Evolutionary conservation across 768 basidiomycete genomes (phyloP).

Genomic region (Leccinum olivaceopallidum): DNA sequence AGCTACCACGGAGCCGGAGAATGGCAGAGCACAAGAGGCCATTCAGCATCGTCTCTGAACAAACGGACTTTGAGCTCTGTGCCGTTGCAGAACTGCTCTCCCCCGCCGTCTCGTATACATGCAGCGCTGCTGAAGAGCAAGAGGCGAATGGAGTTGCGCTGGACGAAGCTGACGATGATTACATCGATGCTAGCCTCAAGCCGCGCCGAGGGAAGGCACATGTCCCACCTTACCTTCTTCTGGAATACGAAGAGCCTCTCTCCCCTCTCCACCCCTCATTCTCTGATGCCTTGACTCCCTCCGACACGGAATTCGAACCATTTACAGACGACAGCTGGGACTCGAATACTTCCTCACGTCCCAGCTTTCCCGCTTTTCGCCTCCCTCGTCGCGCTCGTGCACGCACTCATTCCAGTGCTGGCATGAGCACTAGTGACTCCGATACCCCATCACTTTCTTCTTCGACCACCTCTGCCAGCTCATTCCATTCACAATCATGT

Average conservation of each 20-base stretch:
- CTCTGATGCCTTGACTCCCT: slow-evolving; percentile 22
- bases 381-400: slow-evolving; percentile 35
- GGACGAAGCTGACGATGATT: slow-evolving; percentile 32
- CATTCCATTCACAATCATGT: slow-evolving; percentile 33
- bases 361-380: slow-evolving; percentile 30
- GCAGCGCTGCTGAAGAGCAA: slow-evolving; percentile 27
- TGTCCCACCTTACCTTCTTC: slow-evolving; percentile 25
- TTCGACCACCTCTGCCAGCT: slow-evolving; percentile 40
- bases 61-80: slow-evolving; percentile 51
- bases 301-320: slow-evolving; percentile 38
- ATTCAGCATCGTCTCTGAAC: slow-evolving; percentile 45
- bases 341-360: slow-evolving; percentile 19
- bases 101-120: slow-evolving; percentile 29
- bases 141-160: slow-evolving; percentile 23
- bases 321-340: slow-evolving; percentile 31
- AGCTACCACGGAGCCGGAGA: slow-evolving; percentile 17
- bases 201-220: slow-evolving; percentile 12
- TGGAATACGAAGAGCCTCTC: slow-evolving; percentile 33
- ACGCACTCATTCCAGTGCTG: slow-evolving; percentile 28
- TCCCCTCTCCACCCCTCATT: slow-evolving; percentile 26
- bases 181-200: slow-evolving; percentile 29
- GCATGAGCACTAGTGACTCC: slow-evolving; percentile 38
- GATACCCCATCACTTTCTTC: slow-evolving; percentile 52
- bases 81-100: slow-evolving; percentile 52
- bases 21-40: slow-evolving; percentile 34